A percentile compares a stretch with the other conserved stretches of the same genome.
Evolutionary conservation across 805 yeast species (phyloP).

Genomic region (Barnettozyma botsteinii): DNA sequence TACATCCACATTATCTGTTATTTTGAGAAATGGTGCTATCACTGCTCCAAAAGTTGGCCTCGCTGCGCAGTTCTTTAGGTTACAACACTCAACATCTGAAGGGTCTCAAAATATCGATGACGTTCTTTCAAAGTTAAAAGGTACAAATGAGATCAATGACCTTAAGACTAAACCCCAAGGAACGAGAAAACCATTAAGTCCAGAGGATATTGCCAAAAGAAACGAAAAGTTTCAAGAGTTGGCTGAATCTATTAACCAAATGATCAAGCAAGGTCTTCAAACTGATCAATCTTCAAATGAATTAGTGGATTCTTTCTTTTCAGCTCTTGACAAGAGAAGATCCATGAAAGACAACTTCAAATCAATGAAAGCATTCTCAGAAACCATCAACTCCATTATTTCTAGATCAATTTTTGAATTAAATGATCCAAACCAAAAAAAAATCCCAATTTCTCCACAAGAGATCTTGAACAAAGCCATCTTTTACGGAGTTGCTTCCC

Average conservation of each 20-base stretch:
- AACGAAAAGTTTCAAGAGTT: neutral
- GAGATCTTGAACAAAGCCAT: constrained; percentile 18
- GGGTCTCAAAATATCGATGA: no score
- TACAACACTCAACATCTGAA: no score
- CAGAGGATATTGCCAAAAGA: neutral
- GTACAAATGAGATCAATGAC: no score
- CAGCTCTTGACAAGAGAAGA: constrained; percentile 1
- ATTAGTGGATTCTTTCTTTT: constrained; percentile 5
- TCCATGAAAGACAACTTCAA: constrained; percentile 3
- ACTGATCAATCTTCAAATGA: constrained; percentile 7
- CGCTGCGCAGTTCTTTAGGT: no score
- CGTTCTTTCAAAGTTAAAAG: no score
- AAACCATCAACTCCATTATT: constrained; percentile 8
- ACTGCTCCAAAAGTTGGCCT: neutral
- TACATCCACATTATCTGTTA: neutral
- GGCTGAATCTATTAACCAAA: neutral
- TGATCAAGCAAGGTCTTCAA: neutral
- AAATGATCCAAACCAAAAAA: constrained; percentile 9
- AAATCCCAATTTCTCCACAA: constrained; percentile 18
- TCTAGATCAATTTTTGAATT: constrained; percentile 15
- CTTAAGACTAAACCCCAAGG: neutral
- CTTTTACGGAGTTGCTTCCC: constrained; percentile 14
- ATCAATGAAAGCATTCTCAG: neutral
- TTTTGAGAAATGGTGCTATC: neutral
- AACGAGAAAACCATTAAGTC: neutral